A percentile compares a stretch with the other conserved stretches of the same genome.
phyloP scores from a whole-genome alignment of 371 early-diverging fungal species.

The Funneliformis caledonium region DNA sequence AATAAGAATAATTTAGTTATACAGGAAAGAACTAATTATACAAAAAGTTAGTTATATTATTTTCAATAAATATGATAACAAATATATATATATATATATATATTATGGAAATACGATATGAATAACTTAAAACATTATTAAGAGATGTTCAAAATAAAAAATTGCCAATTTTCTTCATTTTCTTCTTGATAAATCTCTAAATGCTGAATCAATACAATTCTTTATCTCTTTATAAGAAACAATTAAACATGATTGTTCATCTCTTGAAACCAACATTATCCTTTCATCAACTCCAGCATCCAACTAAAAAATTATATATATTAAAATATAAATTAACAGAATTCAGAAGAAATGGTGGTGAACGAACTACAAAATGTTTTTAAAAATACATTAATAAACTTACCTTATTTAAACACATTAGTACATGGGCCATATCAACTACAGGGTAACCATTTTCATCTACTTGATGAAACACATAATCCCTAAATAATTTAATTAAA shows the following conservation, averaged over 20 bases:
- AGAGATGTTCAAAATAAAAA: too few relatives aligned
- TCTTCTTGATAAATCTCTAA: constrained; percentile 66
- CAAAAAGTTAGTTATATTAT: too few relatives aligned
- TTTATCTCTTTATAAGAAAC: constrained; percentile 92
- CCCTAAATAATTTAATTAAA: constrained; percentile 92
- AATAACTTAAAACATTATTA: too few relatives aligned
- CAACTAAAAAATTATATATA: constrained; percentile 57
- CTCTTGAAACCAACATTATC: constrained; percentile 89
- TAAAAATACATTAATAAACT: neutral
- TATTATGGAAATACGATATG: neutral
- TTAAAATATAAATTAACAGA: neutral
- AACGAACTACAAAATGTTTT: neutral
- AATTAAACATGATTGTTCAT: constrained; percentile 92
- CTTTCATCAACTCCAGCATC: constrained; percentile 93
- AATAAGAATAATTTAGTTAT: too few relatives aligned
- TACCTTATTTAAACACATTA: constrained; percentile 95
- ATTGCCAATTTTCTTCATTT: constrained; percentile 17
- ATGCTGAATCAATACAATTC: constrained; percentile 81
- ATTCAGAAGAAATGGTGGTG: neutral
- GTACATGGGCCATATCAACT: constrained; percentile 89
- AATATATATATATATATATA: neutral
- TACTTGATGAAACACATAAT: constrained; percentile 96
- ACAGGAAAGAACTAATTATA: too few relatives aligned
- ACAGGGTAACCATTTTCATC: constrained; percentile 87
- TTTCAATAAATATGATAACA: too few relatives aligned